Conservation (phyloP, 177 flowering plant species). For the Tripterygium wilfordii region DNA sequence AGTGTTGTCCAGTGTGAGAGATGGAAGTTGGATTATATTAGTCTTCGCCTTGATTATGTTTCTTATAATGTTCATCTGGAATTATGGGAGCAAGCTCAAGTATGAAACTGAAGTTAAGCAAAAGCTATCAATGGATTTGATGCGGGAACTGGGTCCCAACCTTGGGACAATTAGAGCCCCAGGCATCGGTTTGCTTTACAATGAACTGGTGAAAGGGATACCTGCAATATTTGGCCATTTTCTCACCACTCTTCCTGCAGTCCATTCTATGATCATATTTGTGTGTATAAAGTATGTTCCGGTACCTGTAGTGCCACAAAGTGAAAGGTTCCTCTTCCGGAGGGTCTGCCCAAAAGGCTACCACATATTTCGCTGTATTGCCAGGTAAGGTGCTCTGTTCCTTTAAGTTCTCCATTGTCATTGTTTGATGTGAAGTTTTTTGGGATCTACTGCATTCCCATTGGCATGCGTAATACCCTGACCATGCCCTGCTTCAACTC, state of each 20-base stretch:
- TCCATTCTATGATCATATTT: conserved; percentile 96
- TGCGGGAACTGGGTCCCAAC: conserved; percentile 76
- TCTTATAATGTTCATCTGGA: conserved; percentile 88
- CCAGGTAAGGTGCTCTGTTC: conserved; percentile 48
- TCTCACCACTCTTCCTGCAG: conserved; percentile 89
- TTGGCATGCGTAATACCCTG: too few species aligned
- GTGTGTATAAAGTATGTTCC: conserved; percentile 98
- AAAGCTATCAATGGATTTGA: conserved; percentile 84
- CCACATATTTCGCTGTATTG: conserved; percentile 96
- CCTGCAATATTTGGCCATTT: conserved; percentile 99
- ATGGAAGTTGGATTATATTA: conserved; percentile 96
- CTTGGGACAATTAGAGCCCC: conserved; percentile 97
- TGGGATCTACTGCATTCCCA: too few species aligned
- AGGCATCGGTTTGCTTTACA: conserved; percentile 91
- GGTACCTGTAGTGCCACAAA: conserved; percentile 91
- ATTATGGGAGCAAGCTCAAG: conserved; percentile 96
- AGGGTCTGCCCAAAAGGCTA: conserved; percentile 84
- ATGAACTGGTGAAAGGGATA: conserved; percentile 87
- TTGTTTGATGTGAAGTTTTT: background rate
- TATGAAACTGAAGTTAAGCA: conserved; percentile 96
- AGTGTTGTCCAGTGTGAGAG: conserved; percentile 72
- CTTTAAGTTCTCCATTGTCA: background rate
- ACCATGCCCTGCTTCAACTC: too few species aligned
- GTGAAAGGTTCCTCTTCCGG: conserved; percentile 90
- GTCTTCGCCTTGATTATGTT: conserved; percentile 77